Evolutionary conservation across 1,284 basidiomycete genomes (phyloP).

Genomic region (Schizophyllum amplum): DNA sequence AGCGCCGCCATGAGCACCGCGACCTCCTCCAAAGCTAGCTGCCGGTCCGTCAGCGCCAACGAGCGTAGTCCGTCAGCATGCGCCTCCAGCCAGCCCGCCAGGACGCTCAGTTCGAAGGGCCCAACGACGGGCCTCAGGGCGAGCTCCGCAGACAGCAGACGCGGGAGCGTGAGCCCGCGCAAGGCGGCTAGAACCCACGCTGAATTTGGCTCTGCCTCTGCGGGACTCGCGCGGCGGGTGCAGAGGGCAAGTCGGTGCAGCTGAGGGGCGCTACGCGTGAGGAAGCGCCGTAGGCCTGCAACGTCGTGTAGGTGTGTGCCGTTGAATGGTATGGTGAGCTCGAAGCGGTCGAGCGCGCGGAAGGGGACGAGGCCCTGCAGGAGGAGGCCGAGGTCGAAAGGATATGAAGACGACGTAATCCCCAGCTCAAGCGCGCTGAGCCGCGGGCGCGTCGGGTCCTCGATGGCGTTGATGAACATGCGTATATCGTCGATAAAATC

Average conservation of each 20-base stretch:
- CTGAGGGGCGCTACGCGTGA: background rate
- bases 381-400: background rate
- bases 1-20: no score
- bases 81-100: background rate
- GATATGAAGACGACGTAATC: background rate
- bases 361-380: background rate
- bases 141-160: background rate
- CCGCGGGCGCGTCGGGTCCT: background rate
- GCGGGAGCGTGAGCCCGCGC: background rate
- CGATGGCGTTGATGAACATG: background rate
- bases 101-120: background rate
- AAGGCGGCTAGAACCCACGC: background rate
- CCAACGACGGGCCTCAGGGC: background rate
- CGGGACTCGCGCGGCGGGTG: background rate
- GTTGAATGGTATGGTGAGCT: conserved; percentile 49
- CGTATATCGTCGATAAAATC: background rate
- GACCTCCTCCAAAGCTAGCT: no score
- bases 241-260: background rate
- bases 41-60: background rate
- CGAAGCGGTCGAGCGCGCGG: conserved; percentile 45
- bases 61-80: background rate
- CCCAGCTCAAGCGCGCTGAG: background rate
- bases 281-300: background rate
- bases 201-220: background rate
- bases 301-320: conserved; percentile 19